Conservation (phyloP, 768 basidiomycete species). For the Crucibulum laeve region DNA sequence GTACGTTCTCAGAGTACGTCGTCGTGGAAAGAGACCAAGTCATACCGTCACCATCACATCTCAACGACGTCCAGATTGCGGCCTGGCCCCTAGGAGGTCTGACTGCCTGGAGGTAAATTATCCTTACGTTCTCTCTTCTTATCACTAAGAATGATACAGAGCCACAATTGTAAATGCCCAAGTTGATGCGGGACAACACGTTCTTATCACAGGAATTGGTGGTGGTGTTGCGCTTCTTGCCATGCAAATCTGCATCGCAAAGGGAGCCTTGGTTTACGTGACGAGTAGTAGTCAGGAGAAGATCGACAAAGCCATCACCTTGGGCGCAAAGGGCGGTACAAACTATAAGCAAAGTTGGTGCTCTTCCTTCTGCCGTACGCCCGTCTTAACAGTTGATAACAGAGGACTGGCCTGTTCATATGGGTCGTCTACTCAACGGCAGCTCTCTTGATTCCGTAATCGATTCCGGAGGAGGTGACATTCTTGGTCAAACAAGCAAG, state of each 20-base stretch:
- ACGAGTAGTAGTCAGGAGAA: slow-evolving; percentile 71
- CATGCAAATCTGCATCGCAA: slow-evolving; percentile 70
- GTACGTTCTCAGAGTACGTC: slow-evolving; percentile 76
- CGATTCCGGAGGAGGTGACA: slow-evolving; percentile 68
- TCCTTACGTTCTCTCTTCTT: too few species aligned
- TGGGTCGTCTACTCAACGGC: slow-evolving; percentile 36
- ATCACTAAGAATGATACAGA: slow-evolving; percentile 27
- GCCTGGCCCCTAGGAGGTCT: slow-evolving; percentile 77
- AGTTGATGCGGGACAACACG: slow-evolving; percentile 59
- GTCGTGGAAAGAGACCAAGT: slow-evolving; percentile 69
- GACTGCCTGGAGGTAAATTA: slow-evolving; percentile 77
- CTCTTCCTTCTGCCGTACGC: neutral
- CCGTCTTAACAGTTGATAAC: neutral
- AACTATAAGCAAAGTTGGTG: slow-evolving; percentile 63
- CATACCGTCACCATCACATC: slow-evolving; percentile 59
- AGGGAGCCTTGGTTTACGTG: slow-evolving; percentile 78
- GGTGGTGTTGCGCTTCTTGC: slow-evolving; percentile 81
- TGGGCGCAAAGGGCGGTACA: slow-evolving; percentile 78
- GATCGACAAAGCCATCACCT: slow-evolving; percentile 54
- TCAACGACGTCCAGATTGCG: slow-evolving; percentile 63
- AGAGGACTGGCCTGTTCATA: slow-evolving; percentile 51
- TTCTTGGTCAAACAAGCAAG: slow-evolving; percentile 44
- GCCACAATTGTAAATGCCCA: slow-evolving; percentile 62
- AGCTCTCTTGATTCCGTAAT: slow-evolving; percentile 54
- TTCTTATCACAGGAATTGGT: slow-evolving; percentile 80